Percentiles rank a stretch among this genome's conserved stretches.
Evolutionary conservation across 1,139 yeast species (phyloP).

Genomic region (Debaryomycetaceae sp.): DNA sequence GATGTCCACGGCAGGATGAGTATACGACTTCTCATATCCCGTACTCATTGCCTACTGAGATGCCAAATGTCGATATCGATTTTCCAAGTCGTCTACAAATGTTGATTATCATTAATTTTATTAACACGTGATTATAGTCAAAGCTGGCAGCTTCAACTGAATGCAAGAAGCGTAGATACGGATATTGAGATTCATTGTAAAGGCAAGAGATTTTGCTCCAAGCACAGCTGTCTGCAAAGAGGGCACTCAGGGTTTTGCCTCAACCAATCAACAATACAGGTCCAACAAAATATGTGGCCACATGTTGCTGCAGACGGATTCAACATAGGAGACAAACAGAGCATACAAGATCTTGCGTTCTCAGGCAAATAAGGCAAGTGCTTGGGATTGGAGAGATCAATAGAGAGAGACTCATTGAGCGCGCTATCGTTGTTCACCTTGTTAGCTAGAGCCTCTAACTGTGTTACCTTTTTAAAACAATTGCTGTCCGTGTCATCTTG

Average conservation of each 20-base stretch:
- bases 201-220: slow-evolving; percentile 73
- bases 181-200: slow-evolving; percentile 33
- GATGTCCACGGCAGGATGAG: slow-evolving; percentile 2
- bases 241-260: slow-evolving; percentile 90
- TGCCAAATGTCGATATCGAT: neutral
- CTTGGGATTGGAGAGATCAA: slow-evolving; percentile 56
- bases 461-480: slow-evolving; percentile 13
- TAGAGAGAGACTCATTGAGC: slow-evolving; percentile 9
- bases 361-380: slow-evolving; percentile 69
- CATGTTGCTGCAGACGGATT: slow-evolving; percentile 86
- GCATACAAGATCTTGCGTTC: slow-evolving; percentile 70
- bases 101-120: neutral
- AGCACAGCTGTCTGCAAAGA: slow-evolving; percentile 72
- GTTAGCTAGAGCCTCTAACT: slow-evolving; percentile 16
- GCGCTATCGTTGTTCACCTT: slow-evolving; percentile 9
- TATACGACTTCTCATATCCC: neutral
- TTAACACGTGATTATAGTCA: too few species aligned
- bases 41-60: neutral
- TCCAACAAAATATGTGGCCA: slow-evolving; percentile 95
- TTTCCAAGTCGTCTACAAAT: neutral
- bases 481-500: slow-evolving; percentile 8
- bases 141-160: too few species aligned
- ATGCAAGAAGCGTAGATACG: neutral
- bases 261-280: slow-evolving; percentile 85
- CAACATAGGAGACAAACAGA: slow-evolving; percentile 76